Conservation (phyloP, 179 eudicot genomes). For the Sideroxylon spinosum region DNA sequence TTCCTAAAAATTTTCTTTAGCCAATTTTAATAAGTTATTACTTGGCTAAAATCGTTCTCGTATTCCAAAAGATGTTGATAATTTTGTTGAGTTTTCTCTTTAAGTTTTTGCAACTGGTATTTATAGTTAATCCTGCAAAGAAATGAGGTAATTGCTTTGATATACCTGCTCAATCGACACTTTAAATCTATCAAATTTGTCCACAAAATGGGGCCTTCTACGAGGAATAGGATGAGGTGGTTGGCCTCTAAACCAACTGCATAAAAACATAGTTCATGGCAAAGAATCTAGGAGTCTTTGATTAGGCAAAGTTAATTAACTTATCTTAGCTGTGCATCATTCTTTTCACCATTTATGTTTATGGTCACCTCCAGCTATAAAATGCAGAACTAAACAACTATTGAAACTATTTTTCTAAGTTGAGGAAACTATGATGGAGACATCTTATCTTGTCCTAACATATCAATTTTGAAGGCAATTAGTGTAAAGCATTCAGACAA, state of each 20-base stretch:
- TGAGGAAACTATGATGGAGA: constrained; percentile 12
- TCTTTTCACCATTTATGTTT: not conserved
- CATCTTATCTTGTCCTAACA: not conserved
- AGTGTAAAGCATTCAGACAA: not conserved
- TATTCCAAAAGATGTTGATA: not conserved
- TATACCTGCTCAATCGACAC: constrained; percentile 71
- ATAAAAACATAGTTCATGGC: constrained; percentile 23
- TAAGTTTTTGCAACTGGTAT: not conserved
- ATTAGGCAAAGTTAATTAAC: constrained; percentile 8
- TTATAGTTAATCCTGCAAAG: constrained; percentile 69
- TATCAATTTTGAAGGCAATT: constrained; percentile 12
- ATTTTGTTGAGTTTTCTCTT: not conserved
- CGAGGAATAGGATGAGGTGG: constrained; percentile 31
- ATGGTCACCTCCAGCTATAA: not conserved
- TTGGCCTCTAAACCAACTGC: constrained; percentile 27
- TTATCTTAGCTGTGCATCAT: not conserved
- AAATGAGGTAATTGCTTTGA: constrained; percentile 84
- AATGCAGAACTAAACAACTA: too few relatives aligned
- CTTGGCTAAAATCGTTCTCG: not conserved
- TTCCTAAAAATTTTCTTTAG: not conserved
- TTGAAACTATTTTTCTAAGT: constrained; percentile 11
- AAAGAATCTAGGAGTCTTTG: constrained; percentile 36
- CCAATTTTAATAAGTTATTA: not conserved
- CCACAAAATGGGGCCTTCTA: constrained; percentile 53
- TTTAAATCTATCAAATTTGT: constrained; percentile 72